Conservation (phyloP, 192 early-diverging fungal species). For the Dissophora globulifera region DNA sequence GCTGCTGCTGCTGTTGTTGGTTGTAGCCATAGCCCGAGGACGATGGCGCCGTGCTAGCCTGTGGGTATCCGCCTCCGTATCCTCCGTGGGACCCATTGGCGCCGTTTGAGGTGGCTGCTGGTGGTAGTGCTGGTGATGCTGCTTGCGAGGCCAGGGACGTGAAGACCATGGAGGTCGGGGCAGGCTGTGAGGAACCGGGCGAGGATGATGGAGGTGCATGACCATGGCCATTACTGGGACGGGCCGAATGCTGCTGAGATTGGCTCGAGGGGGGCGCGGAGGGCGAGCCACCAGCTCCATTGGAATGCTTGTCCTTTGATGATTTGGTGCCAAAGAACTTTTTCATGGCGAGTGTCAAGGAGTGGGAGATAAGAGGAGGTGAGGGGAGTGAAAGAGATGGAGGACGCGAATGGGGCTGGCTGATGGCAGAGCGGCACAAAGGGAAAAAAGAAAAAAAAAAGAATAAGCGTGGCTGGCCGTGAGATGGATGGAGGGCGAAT, state of each 20-base stretch:
- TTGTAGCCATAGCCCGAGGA: slow-evolving; percentile 18
- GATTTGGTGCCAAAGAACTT: slow-evolving; percentile 46
- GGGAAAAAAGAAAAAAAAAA: too few relatives aligned
- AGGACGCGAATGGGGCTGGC: too few relatives aligned
- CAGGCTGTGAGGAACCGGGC: slow-evolving; percentile 5
- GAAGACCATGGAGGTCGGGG: slow-evolving; percentile 38
- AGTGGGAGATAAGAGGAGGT: too few relatives aligned
- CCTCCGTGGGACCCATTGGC: slow-evolving; percentile 20
- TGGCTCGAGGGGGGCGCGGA: slow-evolving; percentile 11
- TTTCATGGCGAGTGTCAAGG: slow-evolving; percentile 24
- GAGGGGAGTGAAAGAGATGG: too few relatives aligned
- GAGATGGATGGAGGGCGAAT: too few relatives aligned
- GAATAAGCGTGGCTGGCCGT: too few relatives aligned
- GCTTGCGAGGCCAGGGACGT: slow-evolving; percentile 24
- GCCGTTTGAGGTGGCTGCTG: slow-evolving; percentile 10
- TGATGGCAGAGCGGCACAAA: too few relatives aligned
- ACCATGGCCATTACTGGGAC: slow-evolving; percentile 34
- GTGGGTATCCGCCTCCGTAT: slow-evolving; percentile 30
- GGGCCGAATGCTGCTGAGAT: slow-evolving; percentile 9
- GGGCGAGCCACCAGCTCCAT: slow-evolving; percentile 9
- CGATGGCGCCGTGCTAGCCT: slow-evolving; percentile 9
- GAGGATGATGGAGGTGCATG: slow-evolving; percentile 6
- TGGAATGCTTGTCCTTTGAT: slow-evolving; percentile 48
- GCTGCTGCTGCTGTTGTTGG: slow-evolving; percentile 31
- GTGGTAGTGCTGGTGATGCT: slow-evolving; percentile 10